Base-by-base conservation (phyloP, 208 protist species). In the Trypanosoma boissoni region DNA sequence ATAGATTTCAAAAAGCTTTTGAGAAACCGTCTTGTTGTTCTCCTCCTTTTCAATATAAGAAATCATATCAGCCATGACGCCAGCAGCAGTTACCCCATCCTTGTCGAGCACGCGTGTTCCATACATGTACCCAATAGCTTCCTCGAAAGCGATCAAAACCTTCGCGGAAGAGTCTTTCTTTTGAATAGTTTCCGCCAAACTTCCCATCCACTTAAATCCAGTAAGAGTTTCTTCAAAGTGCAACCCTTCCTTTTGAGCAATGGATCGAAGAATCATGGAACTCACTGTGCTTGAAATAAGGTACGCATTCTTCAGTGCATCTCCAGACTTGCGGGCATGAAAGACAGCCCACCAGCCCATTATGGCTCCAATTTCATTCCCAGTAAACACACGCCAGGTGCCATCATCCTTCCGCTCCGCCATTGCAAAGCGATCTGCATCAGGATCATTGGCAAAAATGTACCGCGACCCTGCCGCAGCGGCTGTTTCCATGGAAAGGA, bases 201-300 rank as follows among this genome's bases (percentile, higher is more conserved):
- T 97, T 59, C 96, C 98, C 59, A 99, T 94, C 89, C 96, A 99
- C 75, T 99, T 99, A 78, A 99, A 99, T 24, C 98, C 98, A 21
- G 98, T 99, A 39, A 99, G 79, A 7, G 95, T 98, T 53, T 99
- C 96, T 46, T 88, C 72, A 65, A 87, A 97, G 23, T 70, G 39
- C 39, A 97, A 84, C 0, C 96, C 97, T 64, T 99, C 95, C 29
- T 76, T 81, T 26, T 76, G 58, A 3, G 95, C 94, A 73, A 99
- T 98, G 16, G 91, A 79, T 28, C 68, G 53, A 1, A 99, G 75
- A 52, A 98, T 86, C 48, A 58, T 80, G 32, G 72, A 83, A 60
- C 82, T 92, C n/a, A 96, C 91, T n/a, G 80, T 84, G 41, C 83
- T 91, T 31, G 66, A 81, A 5, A 95, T 39, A 56, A 94, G 67